Conservation (phyloP, 805 yeast genomes). For the Candida anglica region DNA sequence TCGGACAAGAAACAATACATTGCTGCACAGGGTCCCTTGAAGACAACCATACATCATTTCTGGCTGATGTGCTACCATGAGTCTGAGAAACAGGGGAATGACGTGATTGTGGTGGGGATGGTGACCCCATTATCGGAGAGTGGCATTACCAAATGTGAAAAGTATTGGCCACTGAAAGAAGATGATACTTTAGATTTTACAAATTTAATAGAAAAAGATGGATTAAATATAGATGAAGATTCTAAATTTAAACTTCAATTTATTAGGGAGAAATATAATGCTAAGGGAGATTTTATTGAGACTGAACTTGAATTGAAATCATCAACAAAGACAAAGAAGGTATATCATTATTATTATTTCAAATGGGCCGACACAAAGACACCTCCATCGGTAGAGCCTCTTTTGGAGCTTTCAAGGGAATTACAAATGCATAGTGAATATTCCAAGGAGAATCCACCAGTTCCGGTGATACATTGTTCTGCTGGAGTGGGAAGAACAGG, state of each 20-base stretch:
- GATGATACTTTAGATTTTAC: conserved; percentile 16
- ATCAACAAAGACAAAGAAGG: conserved; percentile 16
- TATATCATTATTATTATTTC: conserved; percentile 37
- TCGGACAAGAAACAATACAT: conserved; percentile 38
- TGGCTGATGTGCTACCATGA: conserved; percentile 45
- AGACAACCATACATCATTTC: conserved; percentile 36
- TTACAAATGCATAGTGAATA: conserved; percentile 8
- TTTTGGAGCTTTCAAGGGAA: conserved; percentile 20
- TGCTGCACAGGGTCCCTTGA: conserved; percentile 67
- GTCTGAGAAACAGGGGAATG: conserved; percentile 21
- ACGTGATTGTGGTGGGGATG: conserved; percentile 31
- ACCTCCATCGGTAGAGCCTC: conserved; percentile 30
- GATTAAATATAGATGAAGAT: conserved; percentile 9
- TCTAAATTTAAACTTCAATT: conserved; percentile 6
- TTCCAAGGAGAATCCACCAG: conserved; percentile 4
- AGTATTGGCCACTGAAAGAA: conserved; percentile 36
- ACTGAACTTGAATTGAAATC: conserved; percentile 22
- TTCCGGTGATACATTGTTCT: conserved; percentile 39
- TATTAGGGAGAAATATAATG: conserved; percentile 12
- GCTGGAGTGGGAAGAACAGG: conserved; percentile 49
- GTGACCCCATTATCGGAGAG: conserved; percentile 50
- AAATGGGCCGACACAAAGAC: conserved; percentile 44
- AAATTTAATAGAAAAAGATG: conserved; percentile 13
- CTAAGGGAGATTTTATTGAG: conserved; percentile 17
- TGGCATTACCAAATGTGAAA: conserved; percentile 35